Conservation (phyloP, 345 rosid genomes). For the Dimocarpus longan region DNA sequence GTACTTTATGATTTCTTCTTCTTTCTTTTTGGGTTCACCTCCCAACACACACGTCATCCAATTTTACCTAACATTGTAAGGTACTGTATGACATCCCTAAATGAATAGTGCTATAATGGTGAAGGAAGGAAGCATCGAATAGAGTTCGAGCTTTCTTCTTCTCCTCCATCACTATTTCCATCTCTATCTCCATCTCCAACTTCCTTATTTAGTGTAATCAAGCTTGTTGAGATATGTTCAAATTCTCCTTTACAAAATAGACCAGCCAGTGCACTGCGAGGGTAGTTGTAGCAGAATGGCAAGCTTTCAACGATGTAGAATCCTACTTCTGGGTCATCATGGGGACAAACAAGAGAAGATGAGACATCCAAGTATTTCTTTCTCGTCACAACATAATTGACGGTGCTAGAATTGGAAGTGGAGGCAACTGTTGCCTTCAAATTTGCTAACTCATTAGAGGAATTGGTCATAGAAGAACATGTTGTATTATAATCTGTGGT, state of each 20-base stretch:
- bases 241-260: slow-evolving; percentile 33
- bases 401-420: background rate
- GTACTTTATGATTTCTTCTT: no score
- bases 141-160: background rate
- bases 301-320: slow-evolving; percentile 1
- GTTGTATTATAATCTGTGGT: slow-evolving; percentile 39
- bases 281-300: slow-evolving; percentile 34
- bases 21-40: no score
- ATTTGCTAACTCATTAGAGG: slow-evolving; percentile 7
- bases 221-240: slow-evolving; percentile 26
- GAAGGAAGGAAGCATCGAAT: slow-evolving; percentile 29
- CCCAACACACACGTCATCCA: no score
- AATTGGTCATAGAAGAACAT: slow-evolving; percentile 9
- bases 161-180: background rate
- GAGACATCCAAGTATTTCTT: slow-evolving; percentile 38
- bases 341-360: slow-evolving; percentile 32
- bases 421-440: slow-evolving; percentile 10
- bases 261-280: slow-evolving; percentile 28
- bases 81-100: slow-evolving; percentile 27
- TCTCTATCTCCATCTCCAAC: background rate
- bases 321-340: background rate
- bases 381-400: background rate
- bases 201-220: background rate
- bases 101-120: slow-evolving; percentile 33
- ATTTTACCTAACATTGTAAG: slow-evolving; percentile 1